A percentile compares a stretch with the other conserved stretches of the same genome.
phyloP scores from a whole-genome alignment of 345 rosid genomes.

The Dipteronia dyeriana region DNA sequence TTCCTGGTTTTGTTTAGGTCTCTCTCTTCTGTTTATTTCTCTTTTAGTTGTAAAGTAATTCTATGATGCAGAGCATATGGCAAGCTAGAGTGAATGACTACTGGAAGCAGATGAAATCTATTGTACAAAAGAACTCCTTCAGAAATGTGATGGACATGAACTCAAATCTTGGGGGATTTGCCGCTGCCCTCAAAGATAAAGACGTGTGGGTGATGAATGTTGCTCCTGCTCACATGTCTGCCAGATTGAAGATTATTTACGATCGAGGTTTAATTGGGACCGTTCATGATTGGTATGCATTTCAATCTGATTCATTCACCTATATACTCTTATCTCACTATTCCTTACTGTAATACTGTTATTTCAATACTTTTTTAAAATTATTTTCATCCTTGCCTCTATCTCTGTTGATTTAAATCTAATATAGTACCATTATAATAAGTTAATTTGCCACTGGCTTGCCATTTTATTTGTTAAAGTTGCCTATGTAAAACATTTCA shows the following conservation, averaged over 20 bases:
- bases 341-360: not conserved
- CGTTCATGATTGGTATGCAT: constrained; percentile 86
- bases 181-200: constrained; percentile 74
- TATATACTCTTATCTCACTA: not conserved
- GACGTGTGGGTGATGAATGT: constrained; percentile 99
- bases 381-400: not conserved
- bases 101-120: constrained; percentile 87
- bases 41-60: constrained; percentile 14
- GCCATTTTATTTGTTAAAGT: constrained; percentile 1
- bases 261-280: constrained; percentile 98
- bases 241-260: constrained; percentile 77
- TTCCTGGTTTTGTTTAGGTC: not conserved
- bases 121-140: constrained; percentile 67
- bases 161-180: constrained; percentile 91
- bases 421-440: not conserved
- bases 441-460: not conserved
- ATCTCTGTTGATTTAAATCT: not conserved
- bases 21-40: not conserved
- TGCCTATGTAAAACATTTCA: not conserved
- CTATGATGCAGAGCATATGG: constrained; percentile 73
- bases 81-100: constrained; percentile 76
- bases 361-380: not conserved
- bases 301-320: not conserved
- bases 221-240: constrained; percentile 65
- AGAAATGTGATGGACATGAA: constrained; percentile 99